These are phyloP conservation scores for Vaccinium macrocarpon DNA, from an alignment of 148 eudicot species.

Conservation along the genomic window DNA sequence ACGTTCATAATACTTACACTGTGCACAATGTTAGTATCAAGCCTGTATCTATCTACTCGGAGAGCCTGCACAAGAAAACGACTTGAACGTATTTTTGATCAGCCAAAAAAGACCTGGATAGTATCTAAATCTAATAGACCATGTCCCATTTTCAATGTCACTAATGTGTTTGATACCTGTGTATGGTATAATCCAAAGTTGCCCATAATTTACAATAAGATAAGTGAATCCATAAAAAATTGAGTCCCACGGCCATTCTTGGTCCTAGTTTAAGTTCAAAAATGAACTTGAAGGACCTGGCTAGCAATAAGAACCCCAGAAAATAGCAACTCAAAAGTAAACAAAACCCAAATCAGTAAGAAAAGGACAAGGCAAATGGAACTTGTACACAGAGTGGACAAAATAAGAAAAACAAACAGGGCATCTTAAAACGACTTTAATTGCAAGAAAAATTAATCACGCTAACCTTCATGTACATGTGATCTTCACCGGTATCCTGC, in stretches of 20 bases:
- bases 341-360: background rate
- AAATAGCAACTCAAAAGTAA: background rate
- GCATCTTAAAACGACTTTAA: background rate
- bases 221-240: background rate
- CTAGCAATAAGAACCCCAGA: background rate
- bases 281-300: background rate
- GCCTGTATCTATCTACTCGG: background rate
- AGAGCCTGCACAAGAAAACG: background rate
- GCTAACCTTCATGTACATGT: conserved; percentile 85
- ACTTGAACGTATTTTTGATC: conserved; percentile 5
- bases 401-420: background rate
- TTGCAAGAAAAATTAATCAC: background rate
- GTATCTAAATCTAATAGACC: background rate
- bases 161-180: background rate
- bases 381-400: background rate
- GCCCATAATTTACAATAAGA: background rate
- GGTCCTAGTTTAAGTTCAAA: background rate
- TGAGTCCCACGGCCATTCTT: background rate
- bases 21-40: background rate
- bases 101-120: background rate
- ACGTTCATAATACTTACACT: background rate
- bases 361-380: background rate
- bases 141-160: background rate
- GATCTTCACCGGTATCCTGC: conserved; percentile 44
- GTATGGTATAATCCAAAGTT: background rate